Evolutionary conservation across 1,139 yeast species (phyloP).

Genomic region (Pichia norvegensis): DNA sequence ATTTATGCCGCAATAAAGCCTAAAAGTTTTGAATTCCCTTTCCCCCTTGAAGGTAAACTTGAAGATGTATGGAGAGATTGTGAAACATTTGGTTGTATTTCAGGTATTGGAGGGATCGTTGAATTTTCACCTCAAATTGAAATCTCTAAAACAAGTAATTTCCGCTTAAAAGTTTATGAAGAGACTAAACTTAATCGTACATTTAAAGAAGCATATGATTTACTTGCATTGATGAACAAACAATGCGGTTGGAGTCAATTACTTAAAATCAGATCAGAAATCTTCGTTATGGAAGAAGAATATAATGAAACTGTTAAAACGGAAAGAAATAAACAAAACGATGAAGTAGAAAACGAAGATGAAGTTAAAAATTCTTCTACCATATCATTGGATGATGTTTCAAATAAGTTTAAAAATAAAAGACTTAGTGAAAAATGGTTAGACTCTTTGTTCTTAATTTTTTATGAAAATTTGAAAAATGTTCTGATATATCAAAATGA

Average conservation of each 20-base stretch:
- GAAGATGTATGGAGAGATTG: slow-evolving; percentile 44
- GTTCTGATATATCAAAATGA: slow-evolving; percentile 93
- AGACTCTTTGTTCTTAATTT: slow-evolving; percentile 76
- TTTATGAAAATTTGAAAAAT: slow-evolving; percentile 83
- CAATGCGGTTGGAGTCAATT: slow-evolving; percentile 88
- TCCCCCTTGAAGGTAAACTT: slow-evolving; percentile 66
- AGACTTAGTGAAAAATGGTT: slow-evolving; percentile 93
- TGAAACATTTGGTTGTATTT: slow-evolving; percentile 37
- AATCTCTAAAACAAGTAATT: slow-evolving; percentile 53
- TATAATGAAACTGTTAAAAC: slow-evolving; percentile 31
- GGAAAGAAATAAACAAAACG: slow-evolving; percentile 12
- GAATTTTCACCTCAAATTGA: slow-evolving; percentile 37
- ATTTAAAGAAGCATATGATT: slow-evolving; percentile 69
- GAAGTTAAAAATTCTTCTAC: slow-evolving; percentile 15
- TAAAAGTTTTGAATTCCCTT: slow-evolving; percentile 64
- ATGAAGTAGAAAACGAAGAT: slow-evolving; percentile 4
- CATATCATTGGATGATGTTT: slow-evolving; percentile 17
- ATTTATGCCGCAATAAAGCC: slow-evolving; percentile 54
- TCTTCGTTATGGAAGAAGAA: slow-evolving; percentile 94
- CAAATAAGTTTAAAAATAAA: slow-evolving; percentile 47
- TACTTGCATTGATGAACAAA: slow-evolving; percentile 51
- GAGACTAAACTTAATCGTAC: slow-evolving; percentile 74
- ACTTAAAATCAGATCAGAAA: slow-evolving; percentile 68
- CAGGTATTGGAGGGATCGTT: slow-evolving; percentile 46
- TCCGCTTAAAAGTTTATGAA: slow-evolving; percentile 56